phyloP scores from a whole-genome alignment of 495 filamentous ascomycete species.

The Daldinia grandis region DNA sequence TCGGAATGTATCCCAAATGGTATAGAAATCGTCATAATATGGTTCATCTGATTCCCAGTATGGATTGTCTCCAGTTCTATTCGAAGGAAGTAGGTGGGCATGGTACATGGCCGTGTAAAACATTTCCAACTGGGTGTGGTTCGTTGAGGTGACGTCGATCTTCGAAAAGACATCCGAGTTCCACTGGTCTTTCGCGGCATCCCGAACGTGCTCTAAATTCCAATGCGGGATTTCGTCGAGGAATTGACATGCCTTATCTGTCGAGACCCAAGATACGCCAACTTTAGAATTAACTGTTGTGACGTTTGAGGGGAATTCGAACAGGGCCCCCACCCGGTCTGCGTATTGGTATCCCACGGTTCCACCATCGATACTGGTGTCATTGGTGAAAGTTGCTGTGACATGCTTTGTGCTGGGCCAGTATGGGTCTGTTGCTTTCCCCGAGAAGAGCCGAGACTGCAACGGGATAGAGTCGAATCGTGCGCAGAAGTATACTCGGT shows the following conservation, averaged over 20 bases:
- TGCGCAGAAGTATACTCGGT: conserved; percentile 69
- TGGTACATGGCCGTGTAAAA: conserved; percentile 71
- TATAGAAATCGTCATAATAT: conserved; percentile 65
- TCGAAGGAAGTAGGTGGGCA: conserved; percentile 73
- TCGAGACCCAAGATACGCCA: conserved; percentile 73
- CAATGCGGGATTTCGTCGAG: conserved; percentile 63
- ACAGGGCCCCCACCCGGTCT: conserved; percentile 53
- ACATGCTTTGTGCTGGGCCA: conserved; percentile 26
- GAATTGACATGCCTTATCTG: conserved; percentile 66
- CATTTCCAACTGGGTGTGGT: conserved; percentile 59
- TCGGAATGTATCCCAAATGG: conserved; percentile 66
- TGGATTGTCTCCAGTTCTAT: conserved; percentile 73
- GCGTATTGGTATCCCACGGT: conserved; percentile 32
- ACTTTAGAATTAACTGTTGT: conserved; percentile 65
- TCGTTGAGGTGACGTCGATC: conserved; percentile 62
- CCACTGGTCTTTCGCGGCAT: conserved; percentile 61
- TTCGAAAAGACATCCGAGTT: conserved; percentile 67
- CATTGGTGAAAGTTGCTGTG: conserved; percentile 24
- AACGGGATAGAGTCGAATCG: conserved; percentile 59
- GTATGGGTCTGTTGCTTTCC: conserved; percentile 40
- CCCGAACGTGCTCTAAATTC: conserved; percentile 55
- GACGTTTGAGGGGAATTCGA: conserved; percentile 43
- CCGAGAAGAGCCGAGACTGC: conserved; percentile 56
- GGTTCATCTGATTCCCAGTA: conserved; percentile 69
- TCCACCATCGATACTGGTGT: conserved; percentile 23